These are phyloP conservation scores for Penicillium digitatum DNA, from an alignment of 2,329 filamentous ascomycete species.

Conservation along the genomic window DNA sequence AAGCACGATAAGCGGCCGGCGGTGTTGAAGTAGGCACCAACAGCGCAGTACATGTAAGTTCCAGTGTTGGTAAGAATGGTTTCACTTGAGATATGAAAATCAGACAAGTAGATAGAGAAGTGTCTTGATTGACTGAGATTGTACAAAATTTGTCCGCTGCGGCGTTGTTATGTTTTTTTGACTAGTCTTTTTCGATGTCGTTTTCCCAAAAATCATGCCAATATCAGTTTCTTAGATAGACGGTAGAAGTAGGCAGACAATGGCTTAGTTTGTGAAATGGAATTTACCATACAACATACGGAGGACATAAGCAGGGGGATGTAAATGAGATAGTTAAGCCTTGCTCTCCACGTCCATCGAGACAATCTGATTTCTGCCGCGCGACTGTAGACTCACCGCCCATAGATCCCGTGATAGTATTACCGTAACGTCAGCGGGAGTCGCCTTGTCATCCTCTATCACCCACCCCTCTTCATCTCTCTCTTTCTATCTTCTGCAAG, in stretches of 20 bases:
- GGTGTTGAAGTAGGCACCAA: neutral
- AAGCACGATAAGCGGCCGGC: slow-evolving; percentile 11
- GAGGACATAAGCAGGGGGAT: no score
- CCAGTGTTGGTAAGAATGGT: neutral
- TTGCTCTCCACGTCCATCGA: slow-evolving; percentile 10
- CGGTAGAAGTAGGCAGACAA: no score
- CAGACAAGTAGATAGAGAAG: no score
- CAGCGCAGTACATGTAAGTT: neutral
- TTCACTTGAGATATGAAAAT: neutral
- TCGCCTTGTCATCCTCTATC: slow-evolving; percentile 30
- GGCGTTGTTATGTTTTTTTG: no score
- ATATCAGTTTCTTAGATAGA: no score
- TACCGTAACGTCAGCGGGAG: slow-evolving; percentile 28
- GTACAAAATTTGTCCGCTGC: no score
- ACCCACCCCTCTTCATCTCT: slow-evolving; percentile 24
- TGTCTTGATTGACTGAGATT: neutral
- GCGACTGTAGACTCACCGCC: slow-evolving; percentile 22
- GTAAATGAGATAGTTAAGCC: neutral
- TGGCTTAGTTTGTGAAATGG: no score
- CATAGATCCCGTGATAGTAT: slow-evolving; percentile 20
- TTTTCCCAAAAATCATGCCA: no score
- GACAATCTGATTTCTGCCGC: slow-evolving; percentile 10
- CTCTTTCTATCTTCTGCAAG: slow-evolving; percentile 18
- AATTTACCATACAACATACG: no score
- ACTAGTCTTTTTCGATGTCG: no score